Percentiles rank a stretch among this genome's conserved stretches.
Conservation (phyloP, 2,329 filamentous ascomycete genomes). For the Nemania sp. region DNA sequence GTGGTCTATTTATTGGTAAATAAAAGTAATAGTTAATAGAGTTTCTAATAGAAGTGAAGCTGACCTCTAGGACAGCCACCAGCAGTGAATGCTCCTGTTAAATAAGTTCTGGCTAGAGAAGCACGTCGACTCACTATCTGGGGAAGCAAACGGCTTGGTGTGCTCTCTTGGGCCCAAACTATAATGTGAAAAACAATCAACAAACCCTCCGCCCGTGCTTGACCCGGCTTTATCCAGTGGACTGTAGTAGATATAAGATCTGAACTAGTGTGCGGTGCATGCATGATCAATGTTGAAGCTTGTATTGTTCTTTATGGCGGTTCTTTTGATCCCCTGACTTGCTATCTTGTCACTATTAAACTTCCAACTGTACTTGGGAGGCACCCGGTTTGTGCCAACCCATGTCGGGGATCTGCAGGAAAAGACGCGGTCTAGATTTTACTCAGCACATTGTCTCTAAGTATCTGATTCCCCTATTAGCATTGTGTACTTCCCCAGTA, state of each 20-base stretch:
- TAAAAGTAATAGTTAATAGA: too few species aligned
- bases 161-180: constrained; percentile 14
- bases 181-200: constrained; percentile 6
- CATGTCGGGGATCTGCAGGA: constrained; percentile 29
- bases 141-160: constrained; percentile 14
- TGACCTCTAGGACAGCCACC: not conserved
- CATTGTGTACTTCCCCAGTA: constrained; percentile 37
- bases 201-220: not conserved
- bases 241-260: constrained; percentile 19
- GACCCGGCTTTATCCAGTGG: constrained; percentile 3
- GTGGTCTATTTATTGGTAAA: too few species aligned
- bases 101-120: too few species aligned
- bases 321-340: constrained; percentile 21
- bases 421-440: constrained; percentile 36
- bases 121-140: not conserved
- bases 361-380: constrained; percentile 3
- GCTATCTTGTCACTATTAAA: constrained; percentile 22
- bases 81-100: not conserved
- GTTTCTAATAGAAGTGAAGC: too few species aligned
- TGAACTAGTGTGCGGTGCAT: constrained; percentile 24
- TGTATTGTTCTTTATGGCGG: constrained; percentile 26
- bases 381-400: constrained; percentile 26
- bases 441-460: constrained; percentile 30
- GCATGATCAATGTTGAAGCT: constrained; percentile 31
- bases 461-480: constrained; percentile 32